Evolutionary conservation across 495 filamentous ascomycete species (phyloP), one percentile per base, ranked within the genome.

Genomic region (Podospora pseudoanserina): DNA sequence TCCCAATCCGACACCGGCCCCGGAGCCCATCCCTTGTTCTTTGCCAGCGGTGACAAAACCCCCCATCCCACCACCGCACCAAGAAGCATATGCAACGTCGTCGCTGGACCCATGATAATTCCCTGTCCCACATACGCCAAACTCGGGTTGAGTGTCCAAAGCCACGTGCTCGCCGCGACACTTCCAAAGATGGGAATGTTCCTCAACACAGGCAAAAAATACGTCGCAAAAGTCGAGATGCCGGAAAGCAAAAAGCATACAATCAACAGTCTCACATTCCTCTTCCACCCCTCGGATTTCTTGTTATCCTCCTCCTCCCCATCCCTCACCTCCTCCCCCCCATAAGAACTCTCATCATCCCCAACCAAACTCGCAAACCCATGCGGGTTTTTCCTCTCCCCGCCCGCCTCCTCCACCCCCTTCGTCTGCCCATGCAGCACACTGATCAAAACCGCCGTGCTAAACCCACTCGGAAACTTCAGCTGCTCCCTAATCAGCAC

Each of bases 121-220:
- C 89, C 89, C 78, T 92, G 89, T 2, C 94, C 95, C 26, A 97
- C 86, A 75, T 99, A 98, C 30, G 95, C 95, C 28, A 96, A 89
- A 59, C 91, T 95, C 5, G 96, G 95, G 68, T 99, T 99, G 16
- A 99, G 83, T 19, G 91, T 94, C 95, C 95, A 99, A 3, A 98
- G 83, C 94, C 94, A 99, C 23, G 88, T 87, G 18, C 83, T 77
- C 0, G 93, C 94, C 9, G 96, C 85, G 6, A 84, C 76, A 1
- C 85, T 76, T 0, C 95, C 95, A 71, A 98, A 91, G 49, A 99
- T 82, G 4, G 96, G 95, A 53, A 99, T 82, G 71, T 92, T 87
- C 20, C 92, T 89, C 30, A 97, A 80, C 49, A 94, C 81, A 0
- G 95, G 96, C 39, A 97, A 84, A 77, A 99, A 99, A 75, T 96